Evolutionary conservation across 176 grass and related monocot genomes (phyloP).

Genomic region (Oryza nivara): DNA sequence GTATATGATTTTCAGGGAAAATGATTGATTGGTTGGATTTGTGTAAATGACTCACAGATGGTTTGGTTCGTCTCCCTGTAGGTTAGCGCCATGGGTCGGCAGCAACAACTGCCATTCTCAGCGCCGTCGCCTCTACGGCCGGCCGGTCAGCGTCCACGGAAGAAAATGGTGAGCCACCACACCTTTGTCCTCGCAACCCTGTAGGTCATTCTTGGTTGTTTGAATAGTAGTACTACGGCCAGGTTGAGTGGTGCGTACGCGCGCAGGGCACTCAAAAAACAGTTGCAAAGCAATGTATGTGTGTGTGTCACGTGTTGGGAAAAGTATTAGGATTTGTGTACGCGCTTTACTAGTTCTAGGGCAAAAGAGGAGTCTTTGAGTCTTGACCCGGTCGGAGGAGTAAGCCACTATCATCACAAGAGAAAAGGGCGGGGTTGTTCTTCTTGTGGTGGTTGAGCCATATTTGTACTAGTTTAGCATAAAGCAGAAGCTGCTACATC

Average conservation of each 20-base stretch:
- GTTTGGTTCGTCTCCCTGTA: constrained; percentile 37
- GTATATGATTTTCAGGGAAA: neutral
- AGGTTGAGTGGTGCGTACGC: neutral
- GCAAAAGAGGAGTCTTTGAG: constrained; percentile 22
- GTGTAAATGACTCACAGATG: neutral
- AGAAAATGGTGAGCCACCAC: constrained; percentile 57
- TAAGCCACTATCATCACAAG: neutral
- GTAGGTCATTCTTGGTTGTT: neutral
- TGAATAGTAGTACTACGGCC: neutral
- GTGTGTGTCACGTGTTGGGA: neutral
- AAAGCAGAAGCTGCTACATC: constrained; percentile 41
- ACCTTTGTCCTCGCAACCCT: neutral
- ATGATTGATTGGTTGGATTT: neutral
- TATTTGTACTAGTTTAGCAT: constrained; percentile 43
- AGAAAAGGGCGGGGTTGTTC: neutral
- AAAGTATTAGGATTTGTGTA: constrained; percentile 27
- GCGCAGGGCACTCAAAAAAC: neutral
- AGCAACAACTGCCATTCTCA: constrained; percentile 25
- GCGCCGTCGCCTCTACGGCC: constrained; percentile 25
- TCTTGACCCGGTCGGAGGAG: constrained; percentile 17
- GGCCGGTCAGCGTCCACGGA: constrained; percentile 39
- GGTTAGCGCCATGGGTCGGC: constrained; percentile 36
- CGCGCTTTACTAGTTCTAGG: constrained; percentile 31
- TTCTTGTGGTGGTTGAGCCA: constrained; percentile 45
- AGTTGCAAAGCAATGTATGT: neutral